Evolutionary conservation across 768 basidiomycete genomes (phyloP).

Genomic region (Hygrophorus pudorinus): DNA sequence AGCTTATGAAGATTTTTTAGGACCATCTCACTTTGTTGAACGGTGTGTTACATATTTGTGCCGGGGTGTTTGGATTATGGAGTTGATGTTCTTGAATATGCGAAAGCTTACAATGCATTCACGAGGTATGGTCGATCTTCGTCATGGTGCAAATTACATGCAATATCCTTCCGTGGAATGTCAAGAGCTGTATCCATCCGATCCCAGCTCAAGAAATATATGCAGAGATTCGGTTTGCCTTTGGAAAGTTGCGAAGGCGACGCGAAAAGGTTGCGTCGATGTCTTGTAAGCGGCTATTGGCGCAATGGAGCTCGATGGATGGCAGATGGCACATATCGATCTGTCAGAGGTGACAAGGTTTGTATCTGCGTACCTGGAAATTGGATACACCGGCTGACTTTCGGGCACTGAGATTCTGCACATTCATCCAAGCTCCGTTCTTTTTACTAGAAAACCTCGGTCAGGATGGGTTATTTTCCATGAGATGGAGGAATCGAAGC

Average conservation of each 20-base stretch:
- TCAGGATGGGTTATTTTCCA: constrained; percentile 94
- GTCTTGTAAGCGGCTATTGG: constrained; percentile 90
- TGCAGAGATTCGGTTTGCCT: constrained; percentile 80
- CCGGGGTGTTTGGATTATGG: not conserved
- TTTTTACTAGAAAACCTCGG: constrained; percentile 86
- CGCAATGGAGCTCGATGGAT: constrained; percentile 86
- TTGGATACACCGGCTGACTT: constrained; percentile 6
- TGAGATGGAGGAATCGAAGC: constrained; percentile 95
- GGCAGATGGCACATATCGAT: constrained; percentile 89
- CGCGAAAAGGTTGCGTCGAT: constrained; percentile 69
- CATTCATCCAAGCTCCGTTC: constrained; percentile 88
- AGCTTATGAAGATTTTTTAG: constrained; percentile 29
- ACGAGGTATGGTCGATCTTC: constrained; percentile 72
- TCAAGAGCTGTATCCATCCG: constrained; percentile 92
- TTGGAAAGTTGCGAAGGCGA: constrained; percentile 87
- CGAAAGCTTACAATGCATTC: constrained; percentile 92
- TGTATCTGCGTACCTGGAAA: constrained; percentile 11
- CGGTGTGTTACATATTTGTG: constrained; percentile 34
- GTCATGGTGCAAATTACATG: constrained; percentile 88
- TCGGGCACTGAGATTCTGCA: constrained; percentile 51
- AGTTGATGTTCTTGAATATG: not conserved
- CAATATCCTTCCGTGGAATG: constrained; percentile 88
- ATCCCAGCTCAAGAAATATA: constrained; percentile 90
- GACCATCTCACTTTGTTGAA: constrained; percentile 94
- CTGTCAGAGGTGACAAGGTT: constrained; percentile 78